A percentile compares a stretch with the other conserved stretches of the same genome.
phyloP scores from a whole-genome alignment of 148 eudicot genomes.

The Fagopyrum homotropicum region DNA sequence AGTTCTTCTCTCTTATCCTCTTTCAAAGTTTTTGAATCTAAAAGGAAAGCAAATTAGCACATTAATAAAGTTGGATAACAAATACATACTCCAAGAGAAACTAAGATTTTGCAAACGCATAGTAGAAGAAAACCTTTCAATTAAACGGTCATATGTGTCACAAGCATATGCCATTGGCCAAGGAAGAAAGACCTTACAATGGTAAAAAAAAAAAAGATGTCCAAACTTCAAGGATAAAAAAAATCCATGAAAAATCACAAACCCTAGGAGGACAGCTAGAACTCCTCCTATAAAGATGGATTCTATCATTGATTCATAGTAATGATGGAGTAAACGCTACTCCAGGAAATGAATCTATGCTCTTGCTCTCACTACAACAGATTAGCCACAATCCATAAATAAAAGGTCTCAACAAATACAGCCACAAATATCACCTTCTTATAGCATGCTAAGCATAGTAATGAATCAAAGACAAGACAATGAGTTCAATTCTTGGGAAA shows the following conservation, averaged over 20 bases:
- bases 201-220: neutral
- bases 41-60: slow-evolving; percentile 11
- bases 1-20: slow-evolving; percentile 95
- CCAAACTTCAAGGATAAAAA: neutral
- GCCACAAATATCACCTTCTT: neutral
- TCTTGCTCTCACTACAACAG: neutral
- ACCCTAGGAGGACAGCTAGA: too few species aligned
- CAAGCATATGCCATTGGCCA: neutral
- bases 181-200: neutral
- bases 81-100: neutral
- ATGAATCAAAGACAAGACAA: neutral
- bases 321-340: neutral
- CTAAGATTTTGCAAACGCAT: neutral
- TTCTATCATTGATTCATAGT: neutral
- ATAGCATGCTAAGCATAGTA: neutral
- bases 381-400: neutral
- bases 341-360: neutral
- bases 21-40: slow-evolving; percentile 95
- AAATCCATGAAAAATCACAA: neutral
- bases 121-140: neutral
- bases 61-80: neutral
- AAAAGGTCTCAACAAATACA: neutral
- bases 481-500: neutral
- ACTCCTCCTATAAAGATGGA: neutral
- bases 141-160: neutral